Percentiles rank a stretch among this genome's conserved stretches.
Conservation (phyloP, 192 early-diverging fungal genomes). For the Backusella circina region DNA sequence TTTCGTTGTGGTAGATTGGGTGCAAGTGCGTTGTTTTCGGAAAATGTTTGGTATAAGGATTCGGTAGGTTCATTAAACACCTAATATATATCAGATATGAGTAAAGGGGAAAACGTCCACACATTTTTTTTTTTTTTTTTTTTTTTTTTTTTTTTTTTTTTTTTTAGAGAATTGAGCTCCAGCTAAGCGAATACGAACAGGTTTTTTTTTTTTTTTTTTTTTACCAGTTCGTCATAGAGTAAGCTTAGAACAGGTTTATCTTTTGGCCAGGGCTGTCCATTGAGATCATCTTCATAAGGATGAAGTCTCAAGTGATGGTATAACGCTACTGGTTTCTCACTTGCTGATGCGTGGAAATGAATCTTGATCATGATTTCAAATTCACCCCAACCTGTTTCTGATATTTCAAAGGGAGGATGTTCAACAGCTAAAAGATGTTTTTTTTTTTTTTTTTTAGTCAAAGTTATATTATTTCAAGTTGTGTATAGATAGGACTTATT, state of each 20-base stretch:
- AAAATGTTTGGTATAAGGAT: conserved; percentile 26
- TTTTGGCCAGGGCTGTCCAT: conserved; percentile 49
- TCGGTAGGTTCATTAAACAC: conserved; percentile 42
- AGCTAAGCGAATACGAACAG: too few species aligned
- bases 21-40: conserved; percentile 25
- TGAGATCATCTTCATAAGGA: conserved; percentile 71
- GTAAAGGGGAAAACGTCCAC: too few species aligned
- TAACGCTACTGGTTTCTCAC: conserved; percentile 77
- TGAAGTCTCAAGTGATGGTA: conserved; percentile 92
- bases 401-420: conserved; percentile 85
- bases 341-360: conserved; percentile 70
- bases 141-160: too few species aligned
- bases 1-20: conserved; percentile 30
- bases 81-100: too few species aligned
- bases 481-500: neutral
- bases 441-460: neutral
- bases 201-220: too few species aligned
- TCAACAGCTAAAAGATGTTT: conserved; percentile 54
- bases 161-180: too few species aligned
- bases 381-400: conserved; percentile 99
- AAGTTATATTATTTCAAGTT: too few species aligned
- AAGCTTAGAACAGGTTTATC: conserved; percentile 70
- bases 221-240: conserved; percentile 53
- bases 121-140: too few species aligned
- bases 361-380: conserved; percentile 96